A percentile compares a stretch with the other conserved stretches of the same genome.
These are phyloP conservation scores for Mikania micrantha DNA, from an alignment of 129 eudicot species.

Conservation along the genomic window DNA sequence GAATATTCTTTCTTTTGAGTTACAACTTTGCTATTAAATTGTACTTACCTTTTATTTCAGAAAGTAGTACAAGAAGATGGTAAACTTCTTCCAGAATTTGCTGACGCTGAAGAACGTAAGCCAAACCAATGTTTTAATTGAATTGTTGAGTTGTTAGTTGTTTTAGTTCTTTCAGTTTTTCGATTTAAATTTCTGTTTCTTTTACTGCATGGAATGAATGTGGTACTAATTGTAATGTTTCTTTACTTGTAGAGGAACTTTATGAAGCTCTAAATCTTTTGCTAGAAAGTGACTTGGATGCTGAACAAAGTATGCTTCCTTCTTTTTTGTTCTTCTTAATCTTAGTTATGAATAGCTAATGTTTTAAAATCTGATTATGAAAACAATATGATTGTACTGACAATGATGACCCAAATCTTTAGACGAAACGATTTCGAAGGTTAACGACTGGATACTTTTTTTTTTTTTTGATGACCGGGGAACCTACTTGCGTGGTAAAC, in stretches of 20 bases:
- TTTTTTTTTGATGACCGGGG: too few relatives aligned
- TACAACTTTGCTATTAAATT: neutral
- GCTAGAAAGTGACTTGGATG: conserved; percentile 79
- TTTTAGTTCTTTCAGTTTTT: neutral
- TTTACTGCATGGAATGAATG: neutral
- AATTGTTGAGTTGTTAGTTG: neutral
- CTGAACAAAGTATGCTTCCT: conserved; percentile 56
- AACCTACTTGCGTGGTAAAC: too few relatives aligned
- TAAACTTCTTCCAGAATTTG: conserved; percentile 76
- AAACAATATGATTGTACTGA: neutral
- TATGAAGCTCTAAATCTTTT: conserved; percentile 75
- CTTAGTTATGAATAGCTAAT: neutral
- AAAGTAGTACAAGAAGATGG: conserved; percentile 81
- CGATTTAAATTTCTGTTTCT: neutral
- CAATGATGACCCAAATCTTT: neutral
- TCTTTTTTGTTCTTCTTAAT: neutral
- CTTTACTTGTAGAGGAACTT: conserved; percentile 69
- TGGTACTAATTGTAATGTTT: conserved; percentile 14
- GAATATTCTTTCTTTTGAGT: too few relatives aligned
- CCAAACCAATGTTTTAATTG: conserved; percentile 9
- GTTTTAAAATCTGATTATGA: neutral
- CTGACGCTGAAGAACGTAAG: conserved; percentile 90
- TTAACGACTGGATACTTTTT: too few relatives aligned
- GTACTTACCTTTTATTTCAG: conserved; percentile 32
- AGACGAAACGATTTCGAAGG: neutral